A percentile compares a stretch with the other conserved stretches of the same genome.
Evolutionary conservation across 305 asterid species (phyloP).

Genomic region (Fraxinus nigra): DNA sequence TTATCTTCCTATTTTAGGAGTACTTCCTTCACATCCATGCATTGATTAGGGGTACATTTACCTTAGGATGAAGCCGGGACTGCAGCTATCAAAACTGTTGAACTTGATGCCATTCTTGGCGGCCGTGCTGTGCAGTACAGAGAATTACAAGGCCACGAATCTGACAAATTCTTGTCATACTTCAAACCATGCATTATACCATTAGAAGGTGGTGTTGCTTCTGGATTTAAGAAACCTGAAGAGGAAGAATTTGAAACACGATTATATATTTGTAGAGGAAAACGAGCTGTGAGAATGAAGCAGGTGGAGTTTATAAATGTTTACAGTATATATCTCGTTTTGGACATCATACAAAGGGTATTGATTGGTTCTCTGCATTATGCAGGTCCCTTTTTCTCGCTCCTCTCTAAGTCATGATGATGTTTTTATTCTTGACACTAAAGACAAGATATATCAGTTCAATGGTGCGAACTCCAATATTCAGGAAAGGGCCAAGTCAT

Average conservation of each 20-base stretch:
- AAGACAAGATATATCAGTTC: slow-evolving; percentile 60
- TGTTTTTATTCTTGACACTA: slow-evolving; percentile 55
- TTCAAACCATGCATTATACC: slow-evolving; percentile 73
- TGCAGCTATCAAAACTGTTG: slow-evolving; percentile 75
- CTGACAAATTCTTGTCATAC: slow-evolving; percentile 63
- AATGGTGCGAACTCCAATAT: slow-evolving; percentile 73
- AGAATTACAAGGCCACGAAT: slow-evolving; percentile 68
- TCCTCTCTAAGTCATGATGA: slow-evolving; percentile 72
- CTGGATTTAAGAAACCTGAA: slow-evolving; percentile 62
- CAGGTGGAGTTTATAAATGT: slow-evolving; percentile 41
- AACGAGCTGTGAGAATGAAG: slow-evolving; percentile 64
- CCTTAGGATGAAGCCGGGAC: slow-evolving; percentile 78
- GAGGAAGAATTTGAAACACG: slow-evolving; percentile 68
- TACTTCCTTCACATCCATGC: neutral
- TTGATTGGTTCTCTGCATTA: slow-evolving; percentile 3
- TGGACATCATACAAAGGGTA: neutral
- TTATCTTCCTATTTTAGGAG: slow-evolving; percentile 15
- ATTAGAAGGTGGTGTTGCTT: slow-evolving; percentile 66
- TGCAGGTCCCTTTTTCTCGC: slow-evolving; percentile 68
- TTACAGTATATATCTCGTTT: neutral
- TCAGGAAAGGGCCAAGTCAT: slow-evolving; percentile 75
- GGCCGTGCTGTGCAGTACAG: slow-evolving; percentile 76
- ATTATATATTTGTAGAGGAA: slow-evolving; percentile 59
- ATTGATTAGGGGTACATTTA: slow-evolving; percentile 13
- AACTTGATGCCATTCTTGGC: slow-evolving; percentile 68